These are phyloP conservation scores for Vittaforma corneae DNA, from an alignment of 371 early-diverging fungal genomes.

Conservation along the genomic window DNA sequence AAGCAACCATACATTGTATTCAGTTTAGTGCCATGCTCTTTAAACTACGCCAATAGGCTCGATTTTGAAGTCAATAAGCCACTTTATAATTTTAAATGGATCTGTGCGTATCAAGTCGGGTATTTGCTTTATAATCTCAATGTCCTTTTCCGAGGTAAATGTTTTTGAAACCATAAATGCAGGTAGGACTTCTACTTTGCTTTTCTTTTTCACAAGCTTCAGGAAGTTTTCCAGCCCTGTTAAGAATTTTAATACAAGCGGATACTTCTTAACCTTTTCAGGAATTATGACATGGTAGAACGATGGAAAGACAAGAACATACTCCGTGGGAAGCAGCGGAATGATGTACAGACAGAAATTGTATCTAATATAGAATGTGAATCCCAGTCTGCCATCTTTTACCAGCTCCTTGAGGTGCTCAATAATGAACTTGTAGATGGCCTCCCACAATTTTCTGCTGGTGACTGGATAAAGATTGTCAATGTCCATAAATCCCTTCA, in stretches of 20 bases:
- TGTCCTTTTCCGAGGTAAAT: conserved; percentile 24
- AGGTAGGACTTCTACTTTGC: conserved; percentile 16
- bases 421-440: conserved; percentile 20
- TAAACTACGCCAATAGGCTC: conserved; percentile 32
- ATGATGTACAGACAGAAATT: conserved; percentile 39
- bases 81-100: conserved; percentile 28
- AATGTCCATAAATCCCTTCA: not conserved
- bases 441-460: conserved; percentile 36
- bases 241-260: conserved; percentile 27
- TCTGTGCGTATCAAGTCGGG: conserved; percentile 35
- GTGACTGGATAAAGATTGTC: conserved; percentile 7
- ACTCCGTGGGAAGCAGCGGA: conserved; percentile 31
- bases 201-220: conserved; percentile 34
- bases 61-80: conserved; percentile 34
- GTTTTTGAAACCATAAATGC: conserved; percentile 34
- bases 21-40: too few species aligned
- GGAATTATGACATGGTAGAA: conserved; percentile 29
- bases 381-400: conserved; percentile 30
- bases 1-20: too few species aligned
- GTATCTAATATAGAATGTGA: conserved; percentile 36
- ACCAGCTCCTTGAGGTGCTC: conserved; percentile 23
- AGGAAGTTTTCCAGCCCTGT: conserved; percentile 37
- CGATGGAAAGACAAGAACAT: conserved; percentile 34
- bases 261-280: conserved; percentile 28
- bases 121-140: conserved; percentile 32